These are phyloP conservation scores for Coffea humblotiana DNA, from an alignment of 305 asterid species.

Conservation along the genomic window DNA sequence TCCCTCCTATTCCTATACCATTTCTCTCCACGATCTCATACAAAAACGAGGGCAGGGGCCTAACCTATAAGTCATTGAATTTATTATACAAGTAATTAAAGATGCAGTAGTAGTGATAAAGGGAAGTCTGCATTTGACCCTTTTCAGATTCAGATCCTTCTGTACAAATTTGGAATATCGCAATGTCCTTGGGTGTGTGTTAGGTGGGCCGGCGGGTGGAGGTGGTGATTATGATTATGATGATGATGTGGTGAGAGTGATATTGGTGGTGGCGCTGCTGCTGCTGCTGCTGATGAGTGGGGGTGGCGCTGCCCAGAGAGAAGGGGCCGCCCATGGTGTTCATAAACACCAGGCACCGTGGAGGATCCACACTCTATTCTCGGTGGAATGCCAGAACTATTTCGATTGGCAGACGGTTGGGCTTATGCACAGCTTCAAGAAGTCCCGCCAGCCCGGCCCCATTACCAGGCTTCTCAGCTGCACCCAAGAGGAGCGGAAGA, in stretches of 20 bases:
- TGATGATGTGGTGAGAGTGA: constrained; percentile 1
- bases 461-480: constrained; percentile 90
- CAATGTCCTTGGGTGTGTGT: neutral
- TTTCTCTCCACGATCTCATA: neutral
- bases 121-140: neutral
- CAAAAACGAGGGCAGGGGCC: neutral
- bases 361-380: constrained; percentile 91
- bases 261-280: neutral
- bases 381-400: constrained; percentile 92
- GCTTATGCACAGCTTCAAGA: constrained; percentile 78
- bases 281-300: constrained; percentile 30
- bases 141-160: constrained; percentile 16
- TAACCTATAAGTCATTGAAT: neutral
- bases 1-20: neutral
- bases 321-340: constrained; percentile 22
- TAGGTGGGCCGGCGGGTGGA: neutral
- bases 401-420: constrained; percentile 99
- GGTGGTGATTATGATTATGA: too few species aligned
- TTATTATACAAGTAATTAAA: neutral
- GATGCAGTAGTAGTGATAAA: neutral
- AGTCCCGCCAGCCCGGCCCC: constrained; percentile 90
- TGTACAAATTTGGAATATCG: neutral
- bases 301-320: constrained; percentile 29
- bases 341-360: constrained; percentile 45
- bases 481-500: constrained; percentile 64